A percentile compares a stretch with the other conserved stretches of the same genome.
Evolutionary conservation across 352 stramenopile genomes (phyloP).

Genomic region (Discostella stelligera): DNA sequence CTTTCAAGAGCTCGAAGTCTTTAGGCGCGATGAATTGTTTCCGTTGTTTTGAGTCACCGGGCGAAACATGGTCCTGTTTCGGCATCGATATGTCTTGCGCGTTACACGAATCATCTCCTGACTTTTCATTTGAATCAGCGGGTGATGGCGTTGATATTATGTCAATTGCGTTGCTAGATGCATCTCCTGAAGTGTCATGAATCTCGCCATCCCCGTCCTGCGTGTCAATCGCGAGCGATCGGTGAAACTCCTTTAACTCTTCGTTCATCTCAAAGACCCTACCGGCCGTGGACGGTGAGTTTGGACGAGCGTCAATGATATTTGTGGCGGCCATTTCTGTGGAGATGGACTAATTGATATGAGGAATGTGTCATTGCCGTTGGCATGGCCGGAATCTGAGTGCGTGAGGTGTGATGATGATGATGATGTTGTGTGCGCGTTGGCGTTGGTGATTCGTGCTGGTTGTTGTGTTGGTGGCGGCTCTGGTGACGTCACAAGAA

Average conservation of each 20-base stretch:
- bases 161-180: background rate
- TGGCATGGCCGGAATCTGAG: too few relatives aligned
- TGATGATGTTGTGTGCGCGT: too few relatives aligned
- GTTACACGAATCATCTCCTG: background rate
- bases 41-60: background rate
- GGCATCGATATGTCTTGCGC: background rate
- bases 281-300: background rate
- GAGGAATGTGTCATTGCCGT: background rate
- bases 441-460: too few relatives aligned
- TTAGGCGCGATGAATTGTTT: slow-evolving; percentile 78
- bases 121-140: background rate
- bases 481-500: too few relatives aligned
- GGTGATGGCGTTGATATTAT: background rate
- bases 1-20: slow-evolving; percentile 95
- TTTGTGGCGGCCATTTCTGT: background rate
- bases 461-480: too few relatives aligned
- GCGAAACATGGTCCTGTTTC: background rate
- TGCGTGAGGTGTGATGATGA: too few relatives aligned
- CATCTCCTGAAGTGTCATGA: background rate
- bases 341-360: background rate
- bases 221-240: background rate
- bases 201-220: background rate
- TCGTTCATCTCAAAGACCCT: background rate
- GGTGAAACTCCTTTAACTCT: background rate
- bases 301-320: background rate